A percentile compares a stretch with the other conserved stretches of the same genome.
Evolutionary conservation across 805 yeast species (phyloP).

Genomic region (Cyberlindnera bimundalis): DNA sequence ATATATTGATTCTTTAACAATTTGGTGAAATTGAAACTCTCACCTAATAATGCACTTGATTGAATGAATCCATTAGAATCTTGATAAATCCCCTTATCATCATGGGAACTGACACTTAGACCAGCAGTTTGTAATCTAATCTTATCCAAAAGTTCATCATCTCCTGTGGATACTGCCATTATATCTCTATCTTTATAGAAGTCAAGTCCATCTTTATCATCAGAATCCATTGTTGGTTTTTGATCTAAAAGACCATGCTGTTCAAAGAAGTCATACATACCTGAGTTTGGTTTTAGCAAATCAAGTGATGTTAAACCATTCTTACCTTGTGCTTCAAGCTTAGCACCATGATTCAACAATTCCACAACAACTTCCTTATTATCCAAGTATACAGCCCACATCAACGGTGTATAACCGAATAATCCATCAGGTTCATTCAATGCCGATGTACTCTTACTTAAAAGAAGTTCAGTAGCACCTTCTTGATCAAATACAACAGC

Average conservation of each 20-base stretch:
- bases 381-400: constrained; percentile 81
- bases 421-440: constrained; percentile 39
- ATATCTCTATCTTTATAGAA: constrained; percentile 19
- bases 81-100: constrained; percentile 24
- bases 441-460: constrained; percentile 12
- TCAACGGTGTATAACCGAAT: constrained; percentile 61
- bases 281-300: constrained; percentile 52
- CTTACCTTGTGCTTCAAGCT: constrained; percentile 39
- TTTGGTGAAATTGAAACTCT: constrained; percentile 53
- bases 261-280: constrained; percentile 55
- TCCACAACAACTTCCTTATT: constrained; percentile 51
- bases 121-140: constrained; percentile 40
- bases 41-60: constrained; percentile 16
- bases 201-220: constrained; percentile 1
- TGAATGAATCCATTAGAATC: constrained; percentile 19
- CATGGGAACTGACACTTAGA: constrained; percentile 17
- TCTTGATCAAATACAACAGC: constrained; percentile 52
- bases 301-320: constrained; percentile 51
- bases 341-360: constrained; percentile 63
- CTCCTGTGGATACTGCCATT: constrained; percentile 10
- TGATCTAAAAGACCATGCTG: constrained; percentile 42
- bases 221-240: background rate
- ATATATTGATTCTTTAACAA: constrained; percentile 57
- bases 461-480: constrained; percentile 39
- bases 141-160: constrained; percentile 30